Base-by-base conservation (phyloP, 352 stramenopile species). In the Phytophthora ramorum region DNA sequence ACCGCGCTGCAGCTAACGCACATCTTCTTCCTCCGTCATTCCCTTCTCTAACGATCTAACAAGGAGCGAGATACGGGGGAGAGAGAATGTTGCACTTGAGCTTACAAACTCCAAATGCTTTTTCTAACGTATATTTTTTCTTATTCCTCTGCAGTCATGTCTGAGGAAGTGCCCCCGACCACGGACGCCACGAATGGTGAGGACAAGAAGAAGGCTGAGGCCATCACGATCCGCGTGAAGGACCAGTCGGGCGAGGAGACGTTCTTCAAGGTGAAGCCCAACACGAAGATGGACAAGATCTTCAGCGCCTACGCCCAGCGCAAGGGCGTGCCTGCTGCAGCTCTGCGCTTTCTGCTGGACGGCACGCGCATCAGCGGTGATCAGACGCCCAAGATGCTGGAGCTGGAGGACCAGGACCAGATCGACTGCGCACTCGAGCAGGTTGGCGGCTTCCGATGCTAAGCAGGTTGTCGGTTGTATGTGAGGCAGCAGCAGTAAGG, bases 221-320 rank as follows among this genome's bases (percentile, higher is more conserved):
- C 86, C 60, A 96, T 96, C 69, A 96, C 87, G 19, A 96, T 96
- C 71, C 85, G 87, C 61, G 87, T 96, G 19, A 96, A 96, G 75
- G 87, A 96, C 73, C 69, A 97, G 85, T 96, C 87, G 16, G 92
- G 91, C 37, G 91, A 98, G 62, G 96, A 99, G 79, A 99, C 96
- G 5, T 99, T 98, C 73, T 99, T 99, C 83, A 99, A 99, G 84
- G 97, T 99, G 45, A 99, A 99, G 81, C 98, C 93, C 57, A 98
- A 96, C 53, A 99, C 97, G 37, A 98, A 98, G 85, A 99, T 99
- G 97, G 85, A 94, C 56, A 99, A 99, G 75, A 97, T 99, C 47
- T 99, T 99, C 75, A 91, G 91, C 55, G 97, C 97, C 4, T 99
- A 98, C 70, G 97, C 97, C 10, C 79, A 96, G 66, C 90, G 96